phyloP scores from a whole-genome alignment of 495 filamentous ascomycete genomes.

The Daldinia loculata region DNA sequence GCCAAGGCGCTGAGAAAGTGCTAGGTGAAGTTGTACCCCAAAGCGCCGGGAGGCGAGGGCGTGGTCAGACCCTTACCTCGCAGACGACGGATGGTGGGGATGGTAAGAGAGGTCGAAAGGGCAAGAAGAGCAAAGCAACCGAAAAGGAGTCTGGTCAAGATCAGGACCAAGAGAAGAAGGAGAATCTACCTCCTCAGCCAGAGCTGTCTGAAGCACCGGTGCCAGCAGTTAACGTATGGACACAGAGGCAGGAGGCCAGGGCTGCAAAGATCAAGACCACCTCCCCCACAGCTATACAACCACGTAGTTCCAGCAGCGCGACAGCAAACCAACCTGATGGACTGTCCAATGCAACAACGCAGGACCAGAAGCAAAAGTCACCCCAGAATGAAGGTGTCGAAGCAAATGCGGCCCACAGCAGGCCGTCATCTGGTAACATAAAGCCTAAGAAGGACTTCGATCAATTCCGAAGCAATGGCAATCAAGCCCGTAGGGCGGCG shows the following conservation, averaged over 20 bases:
- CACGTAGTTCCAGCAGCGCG: constrained; percentile 11
- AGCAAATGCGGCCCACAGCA: constrained; percentile 4
- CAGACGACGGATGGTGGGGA: constrained; percentile 53
- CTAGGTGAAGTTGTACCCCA: constrained; percentile 34
- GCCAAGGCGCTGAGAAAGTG: constrained; percentile 41
- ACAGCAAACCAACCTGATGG: constrained; percentile 1
- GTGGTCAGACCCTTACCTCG: constrained; percentile 46
- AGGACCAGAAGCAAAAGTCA: constrained; percentile 19
- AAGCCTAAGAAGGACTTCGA: constrained; percentile 65
- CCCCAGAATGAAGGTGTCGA: constrained; percentile 42
- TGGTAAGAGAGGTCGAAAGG: constrained; percentile 54
- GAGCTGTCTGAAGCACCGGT: constrained; percentile 81
- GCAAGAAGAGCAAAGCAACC: constrained; percentile 55
- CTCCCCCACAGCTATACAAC: constrained; percentile 27
- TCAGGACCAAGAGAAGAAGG: constrained; percentile 54
- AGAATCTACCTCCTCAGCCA: constrained; percentile 62
- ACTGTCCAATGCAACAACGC: constrained; percentile 2
- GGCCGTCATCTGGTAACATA: constrained; percentile 35
- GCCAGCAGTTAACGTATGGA: constrained; percentile 88
- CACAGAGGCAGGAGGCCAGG: constrained; percentile 73
- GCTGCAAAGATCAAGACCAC: constrained; percentile 70
- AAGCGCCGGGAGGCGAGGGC: constrained; percentile 39
- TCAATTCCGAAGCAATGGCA: constrained; percentile 55
- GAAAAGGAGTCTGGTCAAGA: constrained; percentile 58
- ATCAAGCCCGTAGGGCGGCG: constrained; percentile 53